Conservation (phyloP, 75 land plant genomes). For the Isoetes taiwanensis region DNA sequence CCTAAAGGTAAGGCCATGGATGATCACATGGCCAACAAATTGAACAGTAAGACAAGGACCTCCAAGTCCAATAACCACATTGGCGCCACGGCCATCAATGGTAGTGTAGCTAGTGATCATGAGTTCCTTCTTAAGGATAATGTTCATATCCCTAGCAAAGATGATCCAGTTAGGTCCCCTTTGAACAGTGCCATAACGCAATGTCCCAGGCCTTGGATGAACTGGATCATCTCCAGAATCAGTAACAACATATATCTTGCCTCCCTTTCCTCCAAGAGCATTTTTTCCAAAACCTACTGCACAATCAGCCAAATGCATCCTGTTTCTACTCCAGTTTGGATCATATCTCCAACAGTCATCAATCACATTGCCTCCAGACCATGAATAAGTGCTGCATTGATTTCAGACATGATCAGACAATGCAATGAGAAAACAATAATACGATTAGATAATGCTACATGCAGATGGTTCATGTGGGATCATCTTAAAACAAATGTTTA, state of each 20-base stretch:
- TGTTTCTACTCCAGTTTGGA: neutral
- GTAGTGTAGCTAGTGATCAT: constrained; percentile 5
- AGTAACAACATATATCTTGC: neutral
- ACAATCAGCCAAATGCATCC: constrained; percentile 5
- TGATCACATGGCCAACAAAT: neutral
- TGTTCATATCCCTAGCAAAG: neutral
- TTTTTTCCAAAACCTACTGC: neutral
- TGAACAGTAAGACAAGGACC: constrained; percentile 1
- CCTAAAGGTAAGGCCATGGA: neutral
- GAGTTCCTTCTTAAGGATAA: neutral
- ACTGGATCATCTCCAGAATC: constrained; percentile 9
- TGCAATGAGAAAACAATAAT: too few relatives aligned
- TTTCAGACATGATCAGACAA: too few relatives aligned
- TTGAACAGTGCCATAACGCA: neutral
- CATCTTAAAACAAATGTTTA: too few relatives aligned
- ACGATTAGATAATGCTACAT: too few relatives aligned
- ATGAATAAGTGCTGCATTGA: too few relatives aligned
- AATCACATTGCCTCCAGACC: too few relatives aligned
- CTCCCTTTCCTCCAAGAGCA: constrained; percentile 2
- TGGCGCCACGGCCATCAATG: neutral
- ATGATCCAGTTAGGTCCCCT: neutral
- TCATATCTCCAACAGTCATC: constrained; percentile 4
- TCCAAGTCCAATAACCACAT: neutral
- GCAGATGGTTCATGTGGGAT: too few relatives aligned
- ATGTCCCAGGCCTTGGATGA: neutral